Base-by-base conservation (phyloP, 192 early-diverging fungal species). In the Coemansia sp. region DNA sequence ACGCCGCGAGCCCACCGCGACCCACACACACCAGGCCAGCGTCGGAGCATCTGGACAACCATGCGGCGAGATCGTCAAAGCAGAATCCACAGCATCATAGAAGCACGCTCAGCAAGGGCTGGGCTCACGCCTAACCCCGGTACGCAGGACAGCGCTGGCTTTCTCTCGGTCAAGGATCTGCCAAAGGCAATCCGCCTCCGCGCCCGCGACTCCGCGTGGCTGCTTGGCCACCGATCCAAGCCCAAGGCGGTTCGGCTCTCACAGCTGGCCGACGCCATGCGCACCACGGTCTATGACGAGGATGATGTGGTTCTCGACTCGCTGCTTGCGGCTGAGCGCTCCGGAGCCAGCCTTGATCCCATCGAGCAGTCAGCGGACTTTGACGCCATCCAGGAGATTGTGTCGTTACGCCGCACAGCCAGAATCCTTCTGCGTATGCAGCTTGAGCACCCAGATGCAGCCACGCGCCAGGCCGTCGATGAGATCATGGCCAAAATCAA, bases 371-470 rank as follows among this genome's bases (percentile, higher is more conserved):
- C 68, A 36, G 47, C 60, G 10, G 78, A 81, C 63, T 81, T 81
- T 67, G 78, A 76, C 10, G 49, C 63, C 45, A 69, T 76, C 47
- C 78, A 76, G 67, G 73, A 81, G 60, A 72, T 76, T 36, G 67
- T 67, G 15, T 51, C 72, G 15, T 41, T 81, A 51, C 72, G 78
- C 6, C 59, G 62, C 57, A 59, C 71, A 19, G 49, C 74, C 43
- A 65, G 78, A 39, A 63, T 62, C 36, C 69, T 81, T 61, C 58
- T 81, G 55, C 78, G 73, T 2, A 41, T 76, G 63, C 66, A 69
- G 67, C 41, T 56, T 8, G 78, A 81, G 70, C 73, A 76, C 48
- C 73, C 78, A 3, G 63, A 72, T n/a, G 19, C 64, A 26, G 63
- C 54, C n/a, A 63, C 68, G 49, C 69, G 78, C 54, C 61, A 69